Conservation (phyloP, 1,139 yeast species). For the Suhomyces chickasaworum region DNA sequence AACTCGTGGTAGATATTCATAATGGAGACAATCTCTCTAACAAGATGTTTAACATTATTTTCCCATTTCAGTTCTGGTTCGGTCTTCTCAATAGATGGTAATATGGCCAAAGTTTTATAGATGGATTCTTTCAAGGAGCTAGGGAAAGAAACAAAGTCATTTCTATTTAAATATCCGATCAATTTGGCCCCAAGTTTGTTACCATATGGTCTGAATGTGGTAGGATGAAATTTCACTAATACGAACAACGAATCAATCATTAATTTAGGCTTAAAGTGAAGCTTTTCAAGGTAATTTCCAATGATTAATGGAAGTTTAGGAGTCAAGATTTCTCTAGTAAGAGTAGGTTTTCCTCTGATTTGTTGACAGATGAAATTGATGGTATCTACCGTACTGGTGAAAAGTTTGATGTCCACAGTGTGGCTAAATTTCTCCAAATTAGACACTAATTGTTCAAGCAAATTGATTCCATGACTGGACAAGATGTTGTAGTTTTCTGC, state of each 20-base stretch:
- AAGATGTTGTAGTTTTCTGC: slow-evolving; percentile 54
- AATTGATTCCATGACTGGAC: slow-evolving; percentile 58
- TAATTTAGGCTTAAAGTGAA: slow-evolving; percentile 41
- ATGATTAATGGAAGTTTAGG: slow-evolving; percentile 73
- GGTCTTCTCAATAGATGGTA: slow-evolving; percentile 58
- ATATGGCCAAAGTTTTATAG: slow-evolving; percentile 56
- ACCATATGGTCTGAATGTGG: slow-evolving; percentile 80
- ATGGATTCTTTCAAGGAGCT: slow-evolving; percentile 40
- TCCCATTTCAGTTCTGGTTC: slow-evolving; percentile 55
- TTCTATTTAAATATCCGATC: slow-evolving; percentile 32
- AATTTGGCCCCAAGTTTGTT: slow-evolving; percentile 58
- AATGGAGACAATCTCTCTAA: slow-evolving; percentile 54
- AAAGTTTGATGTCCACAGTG: slow-evolving; percentile 41
- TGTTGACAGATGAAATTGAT: slow-evolving; percentile 50
- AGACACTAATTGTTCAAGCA: slow-evolving; percentile 58
- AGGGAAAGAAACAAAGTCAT: slow-evolving; percentile 36
- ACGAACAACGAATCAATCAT: slow-evolving; percentile 52
- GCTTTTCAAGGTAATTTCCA: slow-evolving; percentile 50
- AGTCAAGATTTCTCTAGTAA: slow-evolving; percentile 81
- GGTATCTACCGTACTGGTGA: slow-evolving; percentile 53
- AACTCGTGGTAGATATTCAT: slow-evolving; percentile 57
- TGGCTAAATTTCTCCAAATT: slow-evolving; percentile 54
- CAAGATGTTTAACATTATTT: slow-evolving; percentile 34
- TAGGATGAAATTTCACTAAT: slow-evolving; percentile 61
- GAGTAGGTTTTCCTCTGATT: slow-evolving; percentile 78